phyloP scores from a whole-genome alignment of 1,284 basidiomycete genomes.

The Ustilago tritici region DNA sequence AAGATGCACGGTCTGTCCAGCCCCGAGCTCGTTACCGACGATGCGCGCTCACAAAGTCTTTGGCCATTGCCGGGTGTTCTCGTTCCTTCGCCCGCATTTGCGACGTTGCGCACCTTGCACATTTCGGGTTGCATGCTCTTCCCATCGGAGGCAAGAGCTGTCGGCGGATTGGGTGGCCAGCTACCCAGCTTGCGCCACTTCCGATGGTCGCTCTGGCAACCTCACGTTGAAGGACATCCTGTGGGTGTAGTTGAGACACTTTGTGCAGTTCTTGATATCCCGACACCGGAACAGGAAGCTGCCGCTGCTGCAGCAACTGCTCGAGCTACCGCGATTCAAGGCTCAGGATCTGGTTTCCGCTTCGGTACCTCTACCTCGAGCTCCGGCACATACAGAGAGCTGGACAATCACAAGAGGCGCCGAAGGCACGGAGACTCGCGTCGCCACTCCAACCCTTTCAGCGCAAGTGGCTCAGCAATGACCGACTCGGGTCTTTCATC shows the following conservation, averaged over 20 bases:
- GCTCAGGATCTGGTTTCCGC: conserved; percentile 34
- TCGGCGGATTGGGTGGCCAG: conserved; percentile 50
- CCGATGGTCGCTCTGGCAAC: conserved; percentile 56
- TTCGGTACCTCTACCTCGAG: conserved; percentile 40
- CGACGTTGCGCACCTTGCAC: conserved; percentile 49
- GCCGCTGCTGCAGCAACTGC: conserved; percentile 33
- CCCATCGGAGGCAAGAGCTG: conserved; percentile 45
- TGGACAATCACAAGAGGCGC: conserved; percentile 38
- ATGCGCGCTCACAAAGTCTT: conserved; percentile 39
- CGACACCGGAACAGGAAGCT: conserved; percentile 45
- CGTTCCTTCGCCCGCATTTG: conserved; percentile 45
- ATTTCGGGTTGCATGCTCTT: conserved; percentile 62
- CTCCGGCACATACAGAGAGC: conserved; percentile 45
- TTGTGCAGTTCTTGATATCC: conserved; percentile 50
- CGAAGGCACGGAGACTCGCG: conserved; percentile 40
- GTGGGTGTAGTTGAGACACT: conserved; percentile 51
- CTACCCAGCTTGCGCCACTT: conserved; percentile 52
- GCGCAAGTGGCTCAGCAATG: conserved; percentile 27
- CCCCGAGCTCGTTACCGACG: conserved; percentile 27
- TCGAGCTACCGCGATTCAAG: conserved; percentile 23
- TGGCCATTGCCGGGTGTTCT: conserved; percentile 49
- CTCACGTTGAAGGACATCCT: conserved; percentile 54
- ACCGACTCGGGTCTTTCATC: conserved; percentile 38
- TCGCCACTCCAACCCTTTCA: conserved; percentile 42
- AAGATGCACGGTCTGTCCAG: conserved; percentile 36